These are phyloP conservation scores for Leptographium flavum DNA, from an alignment of 2,329 filamentous ascomycete genomes.

Conservation along the genomic window DNA sequence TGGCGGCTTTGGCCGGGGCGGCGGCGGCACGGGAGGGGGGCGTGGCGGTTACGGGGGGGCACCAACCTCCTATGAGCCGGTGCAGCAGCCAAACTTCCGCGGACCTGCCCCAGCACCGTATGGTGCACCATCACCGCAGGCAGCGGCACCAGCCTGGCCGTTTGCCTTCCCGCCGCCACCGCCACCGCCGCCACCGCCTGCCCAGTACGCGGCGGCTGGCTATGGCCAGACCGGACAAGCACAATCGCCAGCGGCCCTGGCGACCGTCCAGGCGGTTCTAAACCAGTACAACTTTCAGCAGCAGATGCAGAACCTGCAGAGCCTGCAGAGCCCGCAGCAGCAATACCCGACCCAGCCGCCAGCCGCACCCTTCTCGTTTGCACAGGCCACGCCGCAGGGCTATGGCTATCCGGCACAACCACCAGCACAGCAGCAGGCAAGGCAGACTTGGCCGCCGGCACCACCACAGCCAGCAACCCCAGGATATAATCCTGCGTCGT, in stretches of 20 bases:
- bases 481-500: conserved; percentile 1
- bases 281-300: conserved; percentile 16
- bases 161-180: conserved; percentile 12
- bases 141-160: conserved; percentile 1
- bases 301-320: conserved; percentile 18
- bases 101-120: too few species aligned
- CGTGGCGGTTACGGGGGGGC: not conserved
- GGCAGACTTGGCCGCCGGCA: not conserved
- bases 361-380: not conserved
- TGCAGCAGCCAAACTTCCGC: not conserved
- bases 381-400: not conserved
- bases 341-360: not conserved
- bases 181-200: conserved; percentile 16
- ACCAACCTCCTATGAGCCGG: not conserved
- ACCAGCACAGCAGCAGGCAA: conserved; percentile 1
- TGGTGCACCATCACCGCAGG: too few species aligned
- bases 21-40: not conserved
- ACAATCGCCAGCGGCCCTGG: not conserved
- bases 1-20: conserved; percentile 23
- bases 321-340: conserved; percentile 1
- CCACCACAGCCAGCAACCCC: not conserved
- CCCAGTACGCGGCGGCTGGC: not conserved
- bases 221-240: not conserved
- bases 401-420: conserved; percentile 1
- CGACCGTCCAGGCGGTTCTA: conserved; percentile 5